Percentiles rank a stretch among this genome's conserved stretches.
These are phyloP conservation scores for Mycocalia duriaeana DNA, from an alignment of 1,284 basidiomycete genomes.

Conservation along the genomic window DNA sequence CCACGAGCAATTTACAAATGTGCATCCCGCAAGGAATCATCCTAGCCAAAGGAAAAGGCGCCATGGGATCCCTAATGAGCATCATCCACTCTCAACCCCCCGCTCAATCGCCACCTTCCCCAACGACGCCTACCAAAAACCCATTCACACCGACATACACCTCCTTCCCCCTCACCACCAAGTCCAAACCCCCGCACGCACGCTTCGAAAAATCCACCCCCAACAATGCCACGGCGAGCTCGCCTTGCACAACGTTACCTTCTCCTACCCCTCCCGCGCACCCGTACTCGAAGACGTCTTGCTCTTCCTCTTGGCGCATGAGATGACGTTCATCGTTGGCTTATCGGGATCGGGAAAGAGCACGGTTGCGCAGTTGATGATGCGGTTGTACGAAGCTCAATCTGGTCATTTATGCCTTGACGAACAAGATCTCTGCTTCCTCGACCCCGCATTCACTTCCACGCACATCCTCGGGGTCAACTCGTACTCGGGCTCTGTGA, in stretches of 20 bases:
- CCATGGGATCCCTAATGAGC: constrained; percentile 69
- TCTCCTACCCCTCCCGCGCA: constrained; percentile 84
- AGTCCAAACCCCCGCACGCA: constrained; percentile 80
- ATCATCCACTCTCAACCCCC: constrained; percentile 55
- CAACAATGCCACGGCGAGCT: constrained; percentile 70
- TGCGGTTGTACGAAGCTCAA: constrained; percentile 71
- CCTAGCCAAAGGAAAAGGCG: constrained; percentile 83
- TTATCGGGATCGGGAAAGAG: constrained; percentile 90
- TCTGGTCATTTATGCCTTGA: constrained; percentile 73
- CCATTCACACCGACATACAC: constrained; percentile 9
- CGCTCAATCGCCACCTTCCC: constrained; percentile 34
- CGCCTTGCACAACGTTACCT: constrained; percentile 70
- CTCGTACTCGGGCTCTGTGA: constrained; percentile 45
- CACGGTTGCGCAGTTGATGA: constrained; percentile 81
- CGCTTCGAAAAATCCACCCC: constrained; percentile 59
- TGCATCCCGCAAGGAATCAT: constrained; percentile 76
- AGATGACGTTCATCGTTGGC: constrained; percentile 92
- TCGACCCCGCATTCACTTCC: constrained; percentile 75
- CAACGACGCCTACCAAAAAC: constrained; percentile 11
- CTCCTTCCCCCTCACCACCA: constrained; percentile 60
- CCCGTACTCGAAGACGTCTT: constrained; percentile 64
- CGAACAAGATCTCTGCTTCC: constrained; percentile 70
- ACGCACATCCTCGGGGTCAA: constrained; percentile 72
- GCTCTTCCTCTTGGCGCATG: constrained; percentile 77
- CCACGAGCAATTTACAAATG: constrained; percentile 82